phyloP scores from a whole-genome alignment of 2,329 filamentous ascomycete species.

The Arthrobotrys conoides region DNA sequence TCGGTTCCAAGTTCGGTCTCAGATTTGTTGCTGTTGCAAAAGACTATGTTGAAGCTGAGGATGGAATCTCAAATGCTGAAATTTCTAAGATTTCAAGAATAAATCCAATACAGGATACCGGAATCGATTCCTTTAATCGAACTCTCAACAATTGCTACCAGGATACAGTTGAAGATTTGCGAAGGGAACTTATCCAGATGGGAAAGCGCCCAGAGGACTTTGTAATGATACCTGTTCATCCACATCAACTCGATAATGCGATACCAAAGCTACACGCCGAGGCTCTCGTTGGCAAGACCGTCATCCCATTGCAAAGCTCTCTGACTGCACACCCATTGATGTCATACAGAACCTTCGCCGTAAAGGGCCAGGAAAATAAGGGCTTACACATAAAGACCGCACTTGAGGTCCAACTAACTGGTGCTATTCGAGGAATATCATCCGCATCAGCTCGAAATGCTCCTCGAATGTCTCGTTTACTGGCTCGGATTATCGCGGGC shows the following conservation, averaged over 20 bases:
- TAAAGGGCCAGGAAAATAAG: slow-evolving; percentile 12
- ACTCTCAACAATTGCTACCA: neutral
- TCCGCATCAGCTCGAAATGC: slow-evolving; percentile 39
- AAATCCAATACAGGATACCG: slow-evolving; percentile 11
- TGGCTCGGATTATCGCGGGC: slow-evolving; percentile 30
- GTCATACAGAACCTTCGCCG: slow-evolving; percentile 36
- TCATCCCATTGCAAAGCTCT: slow-evolving; percentile 20
- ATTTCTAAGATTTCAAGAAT: neutral
- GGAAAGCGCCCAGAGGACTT: slow-evolving; percentile 22
- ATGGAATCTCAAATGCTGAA: slow-evolving; percentile 4
- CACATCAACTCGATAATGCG: slow-evolving; percentile 46
- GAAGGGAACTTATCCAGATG: slow-evolving; percentile 8
- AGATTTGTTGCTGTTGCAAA: slow-evolving; percentile 36
- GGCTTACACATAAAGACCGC: slow-evolving; percentile 38
- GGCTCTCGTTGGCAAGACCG: neutral
- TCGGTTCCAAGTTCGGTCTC: slow-evolving; percentile 28
- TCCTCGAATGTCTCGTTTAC: slow-evolving; percentile 39
- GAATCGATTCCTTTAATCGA: slow-evolving; percentile 10
- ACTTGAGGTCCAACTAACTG: slow-evolving; percentile 45
- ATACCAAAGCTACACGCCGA: slow-evolving; percentile 38
- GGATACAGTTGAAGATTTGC: slow-evolving; percentile 6
- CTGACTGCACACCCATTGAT: slow-evolving; percentile 25
- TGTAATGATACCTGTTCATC: slow-evolving; percentile 34
- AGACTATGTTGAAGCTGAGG: slow-evolving; percentile 26
- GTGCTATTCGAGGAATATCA: slow-evolving; percentile 41